These are phyloP conservation scores for Cyclospora cayetanensis DNA, from an alignment of 169 alveolate genomes.

Conservation along the genomic window DNA sequence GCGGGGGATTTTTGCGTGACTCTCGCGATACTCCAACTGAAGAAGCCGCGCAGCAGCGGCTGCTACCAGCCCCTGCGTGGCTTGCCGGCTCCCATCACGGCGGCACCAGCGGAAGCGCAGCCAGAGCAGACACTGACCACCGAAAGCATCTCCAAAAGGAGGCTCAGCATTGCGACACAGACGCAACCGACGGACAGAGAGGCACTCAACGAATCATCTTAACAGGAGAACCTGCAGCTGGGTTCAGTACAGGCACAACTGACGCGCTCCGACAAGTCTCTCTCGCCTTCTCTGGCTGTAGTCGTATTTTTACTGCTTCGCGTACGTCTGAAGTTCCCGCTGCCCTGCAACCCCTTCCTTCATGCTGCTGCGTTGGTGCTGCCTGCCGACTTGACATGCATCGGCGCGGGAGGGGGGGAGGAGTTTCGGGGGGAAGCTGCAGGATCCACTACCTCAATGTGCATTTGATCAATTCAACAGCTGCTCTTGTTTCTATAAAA, in stretches of 20 bases:
- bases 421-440: too few relatives aligned
- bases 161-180: slow-evolving; percentile 3
- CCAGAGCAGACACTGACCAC: neutral
- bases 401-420: too few relatives aligned
- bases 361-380: neutral
- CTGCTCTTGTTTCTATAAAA: too few relatives aligned
- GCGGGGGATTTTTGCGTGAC: too few relatives aligned
- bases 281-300: slow-evolving; percentile 36
- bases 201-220: neutral
- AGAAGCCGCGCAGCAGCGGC: slow-evolving; percentile 33
- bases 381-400: too few relatives aligned
- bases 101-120: neutral
- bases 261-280: neutral
- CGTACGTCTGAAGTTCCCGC: neutral
- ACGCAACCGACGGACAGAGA: neutral
- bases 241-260: neutral
- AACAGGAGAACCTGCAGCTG: slow-evolving; percentile 21
- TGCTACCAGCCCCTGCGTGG: slow-evolving; percentile 4
- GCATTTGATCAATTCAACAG: too few relatives aligned
- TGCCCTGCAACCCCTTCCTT: neutral
- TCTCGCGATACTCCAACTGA: too few relatives aligned
- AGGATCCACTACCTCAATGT: too few relatives aligned
- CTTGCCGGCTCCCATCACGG: neutral
- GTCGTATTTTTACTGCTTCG: slow-evolving; percentile 26
- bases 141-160: too few relatives aligned